A percentile compares a stretch with the other conserved stretches of the same genome.
Conservation (phyloP, 768 basidiomycete species). For the Ephemerocybe angulata region DNA sequence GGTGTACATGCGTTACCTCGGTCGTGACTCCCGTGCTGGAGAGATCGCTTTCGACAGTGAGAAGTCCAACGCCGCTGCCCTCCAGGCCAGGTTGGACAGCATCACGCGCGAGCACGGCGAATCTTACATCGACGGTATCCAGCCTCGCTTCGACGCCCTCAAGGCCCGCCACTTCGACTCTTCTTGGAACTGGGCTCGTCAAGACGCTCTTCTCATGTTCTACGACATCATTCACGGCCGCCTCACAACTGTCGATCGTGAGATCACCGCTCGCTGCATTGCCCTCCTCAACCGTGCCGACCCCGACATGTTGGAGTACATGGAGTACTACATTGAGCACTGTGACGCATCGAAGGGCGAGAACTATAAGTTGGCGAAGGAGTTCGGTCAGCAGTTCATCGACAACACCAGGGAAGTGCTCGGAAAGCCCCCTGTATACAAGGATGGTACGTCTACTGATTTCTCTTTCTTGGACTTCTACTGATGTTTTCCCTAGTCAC, state of each 20-base stretch:
- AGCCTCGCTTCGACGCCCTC: slow-evolving; percentile 89
- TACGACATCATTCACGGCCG: slow-evolving; percentile 98
- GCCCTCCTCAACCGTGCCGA: slow-evolving; percentile 97
- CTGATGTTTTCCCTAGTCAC: slow-evolving; percentile 56
- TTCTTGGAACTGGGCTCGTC: slow-evolving; percentile 99
- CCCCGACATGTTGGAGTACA: slow-evolving; percentile 84
- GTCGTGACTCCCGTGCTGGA: slow-evolving; percentile 88
- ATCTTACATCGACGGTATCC: slow-evolving; percentile 88
- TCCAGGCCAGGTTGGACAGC: slow-evolving; percentile 85
- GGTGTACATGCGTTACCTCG: slow-evolving; percentile 94
- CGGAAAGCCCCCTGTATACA: slow-evolving; percentile 83
- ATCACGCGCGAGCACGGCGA: slow-evolving; percentile 94
- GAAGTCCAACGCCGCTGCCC: slow-evolving; percentile 63
- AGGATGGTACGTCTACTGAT: slow-evolving; percentile 72
- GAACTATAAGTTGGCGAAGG: slow-evolving; percentile 92
- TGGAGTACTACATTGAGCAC: slow-evolving; percentile 92
- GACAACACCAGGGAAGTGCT: slow-evolving; percentile 89
- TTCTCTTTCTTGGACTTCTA: slow-evolving; percentile 2
- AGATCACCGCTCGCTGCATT: slow-evolving; percentile 96
- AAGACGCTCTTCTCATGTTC: slow-evolving; percentile 94
- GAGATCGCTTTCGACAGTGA: slow-evolving; percentile 87
- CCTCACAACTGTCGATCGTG: slow-evolving; percentile 89
- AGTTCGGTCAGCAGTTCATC: slow-evolving; percentile 93
- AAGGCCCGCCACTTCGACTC: slow-evolving; percentile 99
- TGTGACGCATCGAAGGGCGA: slow-evolving; percentile 81